Conservation (phyloP, 2,329 filamentous ascomycete genomes). For the Epichloe glyceriae region DNA sequence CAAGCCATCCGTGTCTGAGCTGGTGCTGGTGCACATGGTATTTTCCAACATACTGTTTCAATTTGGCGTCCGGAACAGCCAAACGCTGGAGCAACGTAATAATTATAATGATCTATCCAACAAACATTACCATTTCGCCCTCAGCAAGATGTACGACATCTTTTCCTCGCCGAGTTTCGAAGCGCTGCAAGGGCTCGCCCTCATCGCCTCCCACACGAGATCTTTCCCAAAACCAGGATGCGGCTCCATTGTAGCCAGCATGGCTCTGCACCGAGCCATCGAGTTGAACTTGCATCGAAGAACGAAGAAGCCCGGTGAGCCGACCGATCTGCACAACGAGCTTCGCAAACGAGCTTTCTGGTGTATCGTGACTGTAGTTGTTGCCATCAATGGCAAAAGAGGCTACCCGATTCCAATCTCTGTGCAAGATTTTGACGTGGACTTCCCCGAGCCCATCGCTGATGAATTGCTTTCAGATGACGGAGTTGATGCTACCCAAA, state of each 20-base stretch:
- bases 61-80: slow-evolving; percentile 55
- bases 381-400: slow-evolving; percentile 61
- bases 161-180: slow-evolving; percentile 46
- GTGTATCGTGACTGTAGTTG: slow-evolving; percentile 51
- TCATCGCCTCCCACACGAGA: slow-evolving; percentile 61
- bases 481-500: slow-evolving; percentile 42
- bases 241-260: slow-evolving; percentile 53
- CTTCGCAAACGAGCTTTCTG: slow-evolving; percentile 70
- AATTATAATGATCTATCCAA: slow-evolving; percentile 54
- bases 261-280: slow-evolving; percentile 54
- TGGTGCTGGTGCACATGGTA: slow-evolving; percentile 64
- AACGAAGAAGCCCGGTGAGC: slow-evolving; percentile 35
- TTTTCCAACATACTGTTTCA: slow-evolving; percentile 69
- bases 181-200: slow-evolving; percentile 58
- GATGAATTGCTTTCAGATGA: slow-evolving; percentile 58
- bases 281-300: slow-evolving; percentile 66
- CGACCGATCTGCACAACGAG: slow-evolving; percentile 53
- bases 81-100: slow-evolving; percentile 38
- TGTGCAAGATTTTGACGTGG: slow-evolving; percentile 64
- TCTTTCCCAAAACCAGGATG: slow-evolving; percentile 70
- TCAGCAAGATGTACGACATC: slow-evolving; percentile 56
- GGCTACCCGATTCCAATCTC: slow-evolving; percentile 66
- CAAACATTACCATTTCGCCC: slow-evolving; percentile 63
- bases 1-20: slow-evolving; percentile 48
- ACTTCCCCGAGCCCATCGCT: slow-evolving; percentile 57